Evolutionary conservation across 495 filamentous ascomycete species (phyloP), one percentile per base, ranked within the genome.

Genomic region (Podospora bellae-mahoneyi): DNA sequence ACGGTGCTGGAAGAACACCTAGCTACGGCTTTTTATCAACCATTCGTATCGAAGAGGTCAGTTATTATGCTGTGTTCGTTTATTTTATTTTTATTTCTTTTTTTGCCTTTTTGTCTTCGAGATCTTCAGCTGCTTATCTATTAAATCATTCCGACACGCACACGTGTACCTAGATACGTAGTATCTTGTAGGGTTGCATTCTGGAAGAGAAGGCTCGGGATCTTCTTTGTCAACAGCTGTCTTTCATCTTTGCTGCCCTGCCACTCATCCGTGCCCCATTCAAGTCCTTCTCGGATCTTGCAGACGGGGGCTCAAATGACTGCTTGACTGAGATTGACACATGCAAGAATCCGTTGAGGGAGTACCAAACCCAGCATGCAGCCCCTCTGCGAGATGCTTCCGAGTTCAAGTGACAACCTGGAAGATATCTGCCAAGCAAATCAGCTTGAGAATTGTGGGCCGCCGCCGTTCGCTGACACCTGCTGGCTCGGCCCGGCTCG

Each of bases 291-390:
- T 48, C 39, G 18, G 18, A 58, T 58, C 55, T 20, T 19, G 55
- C 55, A 20, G 23, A n/a, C n/a, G 10, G 19, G 55, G 55, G 23
- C 6, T 18, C 55, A 58, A 10, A 26, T 58, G 6, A 9, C n/a
- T 58, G 5, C 55, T 58, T 26, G 23, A 20, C 23, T 26, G 23
- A 20, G n/a, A 58, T 58, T 58, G 10, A 58, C 55, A 58, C 55
- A 58, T 58, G 55, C 55, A 58, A 58, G 55, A 58, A 58, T 58
- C 55, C 55, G 55, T 20, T 20, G 55, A 18, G 39, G 39, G 39
- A 48, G 15, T 16, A 48, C 39, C 39, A 48, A 10, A 48, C 7
- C 15, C 39, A 48, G 15, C 39, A 48, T 48, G 39, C 39, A 48
- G 39, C 39, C 7, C 13, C 39, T 48, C 1, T 48, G 39, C 2